These are phyloP conservation scores for Nakazawaea populi DNA, from an alignment of 805 yeast genomes.

Conservation along the genomic window DNA sequence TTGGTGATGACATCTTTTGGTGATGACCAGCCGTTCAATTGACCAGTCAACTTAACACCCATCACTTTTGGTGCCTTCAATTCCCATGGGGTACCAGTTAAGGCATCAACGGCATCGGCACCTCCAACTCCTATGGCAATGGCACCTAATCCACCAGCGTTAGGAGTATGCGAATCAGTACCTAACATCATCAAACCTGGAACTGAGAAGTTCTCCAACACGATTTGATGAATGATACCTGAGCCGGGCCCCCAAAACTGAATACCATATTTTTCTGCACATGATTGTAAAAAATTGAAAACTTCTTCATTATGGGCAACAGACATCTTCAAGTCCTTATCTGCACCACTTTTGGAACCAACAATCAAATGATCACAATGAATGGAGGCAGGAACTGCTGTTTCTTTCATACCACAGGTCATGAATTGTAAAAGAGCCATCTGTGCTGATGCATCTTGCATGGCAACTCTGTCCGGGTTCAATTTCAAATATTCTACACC, in stretches of 20 bases:
- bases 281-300: slow-evolving; percentile 81
- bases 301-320: slow-evolving; percentile 90
- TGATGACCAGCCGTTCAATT: slow-evolving; percentile 91
- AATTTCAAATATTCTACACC: slow-evolving; percentile 89
- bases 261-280: slow-evolving; percentile 92
- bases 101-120: slow-evolving; percentile 97
- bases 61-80: slow-evolving; percentile 93
- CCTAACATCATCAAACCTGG: slow-evolving; percentile 97
- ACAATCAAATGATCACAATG: slow-evolving; percentile 98
- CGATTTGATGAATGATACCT: slow-evolving; percentile 96
- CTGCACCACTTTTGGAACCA: slow-evolving; percentile 83
- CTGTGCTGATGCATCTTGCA: slow-evolving; percentile 99
- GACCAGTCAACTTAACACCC: slow-evolving; percentile 93
- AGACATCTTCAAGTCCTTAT: slow-evolving; percentile 78
- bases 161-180: slow-evolving; percentile 97
- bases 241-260: slow-evolving; percentile 99
- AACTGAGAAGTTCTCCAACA: slow-evolving; percentile 92
- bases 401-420: slow-evolving; percentile 89
- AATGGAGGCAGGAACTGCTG: slow-evolving; percentile 92
- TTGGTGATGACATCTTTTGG: slow-evolving; percentile 94
- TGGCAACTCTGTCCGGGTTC: slow-evolving; percentile 96
- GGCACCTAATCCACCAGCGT: slow-evolving; percentile 98
- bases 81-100: slow-evolving; percentile 95
- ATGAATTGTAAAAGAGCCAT: slow-evolving; percentile 96
- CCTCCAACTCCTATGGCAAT: slow-evolving; percentile 99